phyloP scores from a whole-genome alignment of 805 yeast species.

The Candida ovalis region DNA sequence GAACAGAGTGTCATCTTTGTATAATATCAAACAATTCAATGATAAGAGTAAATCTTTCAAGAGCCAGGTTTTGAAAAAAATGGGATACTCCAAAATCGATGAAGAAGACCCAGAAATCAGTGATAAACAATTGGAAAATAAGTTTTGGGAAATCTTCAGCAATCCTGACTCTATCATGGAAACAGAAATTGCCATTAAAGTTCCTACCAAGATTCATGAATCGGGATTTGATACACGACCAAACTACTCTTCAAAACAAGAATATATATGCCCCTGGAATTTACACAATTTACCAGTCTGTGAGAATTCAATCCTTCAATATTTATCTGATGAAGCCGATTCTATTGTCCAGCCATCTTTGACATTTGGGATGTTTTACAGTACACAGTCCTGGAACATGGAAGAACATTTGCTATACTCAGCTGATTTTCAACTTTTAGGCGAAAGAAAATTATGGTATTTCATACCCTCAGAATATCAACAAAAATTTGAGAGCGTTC shows the following conservation, averaged over 20 bases:
- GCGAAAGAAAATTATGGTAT: slow-evolving; percentile 57
- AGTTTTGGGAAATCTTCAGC: slow-evolving; percentile 39
- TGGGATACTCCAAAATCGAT: slow-evolving; percentile 17
- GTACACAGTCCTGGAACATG: slow-evolving; percentile 52
- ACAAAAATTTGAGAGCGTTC: slow-evolving; percentile 45
- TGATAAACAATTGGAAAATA: slow-evolving; percentile 33
- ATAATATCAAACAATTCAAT: slow-evolving; percentile 54
- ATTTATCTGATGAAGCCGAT: slow-evolving; percentile 41
- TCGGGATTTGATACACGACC: slow-evolving; percentile 32
- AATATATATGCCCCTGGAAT: slow-evolving; percentile 47
- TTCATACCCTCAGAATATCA: slow-evolving; percentile 56
- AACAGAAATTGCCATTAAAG: slow-evolving; percentile 33
- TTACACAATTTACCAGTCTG: slow-evolving; percentile 49
- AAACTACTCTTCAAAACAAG: slow-evolving; percentile 7
- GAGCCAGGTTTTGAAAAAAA: slow-evolving; percentile 20
- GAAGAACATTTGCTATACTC: slow-evolving; percentile 59
- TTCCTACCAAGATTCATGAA: slow-evolving; percentile 37
- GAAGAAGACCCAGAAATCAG: slow-evolving; percentile 18
- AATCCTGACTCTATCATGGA: slow-evolving; percentile 30
- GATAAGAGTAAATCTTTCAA: slow-evolving; percentile 48
- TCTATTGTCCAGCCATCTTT: slow-evolving; percentile 40
- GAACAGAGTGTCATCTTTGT: slow-evolving; percentile 44
- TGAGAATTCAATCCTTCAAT: slow-evolving; percentile 47
- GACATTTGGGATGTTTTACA: slow-evolving; percentile 49
- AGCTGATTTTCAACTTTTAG: slow-evolving; percentile 51